A percentile compares a stretch with the other conserved stretches of the same genome.
Evolutionary conservation across 345 rosid species (phyloP).

Genomic region (Pseudoturritis turrita): DNA sequence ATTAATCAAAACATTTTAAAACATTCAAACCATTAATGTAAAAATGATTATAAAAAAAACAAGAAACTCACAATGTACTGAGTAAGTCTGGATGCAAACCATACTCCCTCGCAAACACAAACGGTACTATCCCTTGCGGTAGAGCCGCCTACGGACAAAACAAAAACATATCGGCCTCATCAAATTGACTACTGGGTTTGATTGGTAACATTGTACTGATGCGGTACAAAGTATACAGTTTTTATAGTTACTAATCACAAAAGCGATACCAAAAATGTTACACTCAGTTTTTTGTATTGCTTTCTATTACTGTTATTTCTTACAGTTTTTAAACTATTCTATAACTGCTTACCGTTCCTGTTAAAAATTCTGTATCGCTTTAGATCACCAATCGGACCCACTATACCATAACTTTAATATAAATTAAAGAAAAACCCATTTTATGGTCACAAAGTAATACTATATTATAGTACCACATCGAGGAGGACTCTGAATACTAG

Average conservation of each 20-base stretch:
- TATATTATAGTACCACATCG: background rate
- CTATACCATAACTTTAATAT: background rate
- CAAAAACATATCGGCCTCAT: background rate
- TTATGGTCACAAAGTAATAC: background rate
- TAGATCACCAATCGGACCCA: no score
- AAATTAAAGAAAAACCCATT: no score
- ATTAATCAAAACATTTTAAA: background rate
- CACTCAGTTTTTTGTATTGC: no score
- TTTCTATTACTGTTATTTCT: no score
- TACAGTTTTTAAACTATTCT: no score
- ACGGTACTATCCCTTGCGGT: slow-evolving; percentile 80
- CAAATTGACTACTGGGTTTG: no score
- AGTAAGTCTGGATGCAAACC: slow-evolving; percentile 67
- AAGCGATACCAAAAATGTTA: no score
- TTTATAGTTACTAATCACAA: no score
- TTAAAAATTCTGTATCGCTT: no score
- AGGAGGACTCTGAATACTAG: background rate
- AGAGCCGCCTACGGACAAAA: slow-evolving; percentile 57
- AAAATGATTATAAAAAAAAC: background rate
- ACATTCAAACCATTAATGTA: background rate
- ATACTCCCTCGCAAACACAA: slow-evolving; percentile 76
- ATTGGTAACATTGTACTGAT: no score
- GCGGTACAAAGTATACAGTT: no score
- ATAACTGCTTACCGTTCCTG: no score
- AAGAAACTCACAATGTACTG: slow-evolving; percentile 59